Evolutionary conservation across 2,329 filamentous ascomycete genomes (phyloP).

Genomic region (Cryphonectria radicalis): DNA sequence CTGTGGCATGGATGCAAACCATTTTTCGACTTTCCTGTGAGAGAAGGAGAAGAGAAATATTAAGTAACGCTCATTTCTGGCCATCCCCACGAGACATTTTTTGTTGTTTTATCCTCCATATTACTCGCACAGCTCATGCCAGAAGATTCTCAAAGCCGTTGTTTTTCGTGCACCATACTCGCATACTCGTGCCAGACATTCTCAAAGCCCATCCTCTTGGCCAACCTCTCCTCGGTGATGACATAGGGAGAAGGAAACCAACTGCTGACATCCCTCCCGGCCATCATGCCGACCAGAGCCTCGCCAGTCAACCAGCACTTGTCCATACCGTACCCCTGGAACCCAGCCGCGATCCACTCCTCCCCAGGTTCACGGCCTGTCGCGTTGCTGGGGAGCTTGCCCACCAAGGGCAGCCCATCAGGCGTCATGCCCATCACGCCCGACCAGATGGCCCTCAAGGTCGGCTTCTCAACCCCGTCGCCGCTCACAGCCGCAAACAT

Average conservation of each 20-base stretch:
- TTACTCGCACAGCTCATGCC: too few species aligned
- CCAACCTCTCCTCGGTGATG: constrained; percentile 6
- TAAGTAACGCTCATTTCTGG: neutral
- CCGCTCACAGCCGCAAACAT: constrained; percentile 6
- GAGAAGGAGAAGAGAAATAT: neutral
- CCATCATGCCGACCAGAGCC: constrained; percentile 31
- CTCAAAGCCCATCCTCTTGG: neutral
- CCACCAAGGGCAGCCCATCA: constrained; percentile 37
- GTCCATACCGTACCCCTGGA: constrained; percentile 39
- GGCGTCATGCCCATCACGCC: constrained; percentile 39
- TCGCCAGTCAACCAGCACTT: constrained; percentile 37
- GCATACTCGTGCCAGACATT: neutral
- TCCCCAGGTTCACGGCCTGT: constrained; percentile 29
- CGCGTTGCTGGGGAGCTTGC: constrained; percentile 28
- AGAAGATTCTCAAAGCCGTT: neutral
- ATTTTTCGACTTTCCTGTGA: too few species aligned
- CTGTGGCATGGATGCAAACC: too few species aligned
- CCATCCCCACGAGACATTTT: neutral
- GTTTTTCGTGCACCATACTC: neutral
- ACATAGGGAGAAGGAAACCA: constrained; percentile 9
- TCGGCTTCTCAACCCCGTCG: neutral
- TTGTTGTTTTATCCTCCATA: neutral
- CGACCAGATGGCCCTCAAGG: constrained; percentile 33
- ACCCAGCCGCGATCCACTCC: constrained; percentile 39
- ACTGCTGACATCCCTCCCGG: constrained; percentile 3